Evolutionary conservation across 1,284 basidiomycete species (phyloP).

Genomic region (Xanthoconium separans): DNA sequence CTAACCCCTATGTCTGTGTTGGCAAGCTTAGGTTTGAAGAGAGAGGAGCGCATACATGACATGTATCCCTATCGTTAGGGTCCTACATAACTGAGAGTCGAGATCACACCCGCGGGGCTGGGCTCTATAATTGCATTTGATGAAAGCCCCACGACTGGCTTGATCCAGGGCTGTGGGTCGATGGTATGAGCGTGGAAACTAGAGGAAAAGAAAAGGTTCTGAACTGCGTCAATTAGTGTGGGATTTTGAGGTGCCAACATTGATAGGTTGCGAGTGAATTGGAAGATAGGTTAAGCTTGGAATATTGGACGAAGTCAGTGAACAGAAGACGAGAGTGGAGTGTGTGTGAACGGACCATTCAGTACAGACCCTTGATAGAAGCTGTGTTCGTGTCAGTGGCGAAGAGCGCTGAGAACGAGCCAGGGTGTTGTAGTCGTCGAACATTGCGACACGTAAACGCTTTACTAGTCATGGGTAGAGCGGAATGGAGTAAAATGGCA

Average conservation of each 20-base stretch:
- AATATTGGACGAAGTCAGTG: background rate
- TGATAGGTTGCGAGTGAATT: background rate
- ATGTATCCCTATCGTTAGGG: background rate
- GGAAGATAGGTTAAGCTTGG: background rate
- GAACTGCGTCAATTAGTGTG: background rate
- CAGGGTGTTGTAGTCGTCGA: background rate
- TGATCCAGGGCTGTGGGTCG: conserved; percentile 15
- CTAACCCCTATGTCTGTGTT: background rate
- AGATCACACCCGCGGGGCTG: background rate
- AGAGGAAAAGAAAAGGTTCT: background rate
- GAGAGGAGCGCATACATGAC: background rate
- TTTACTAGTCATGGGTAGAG: background rate
- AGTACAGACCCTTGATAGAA: background rate
- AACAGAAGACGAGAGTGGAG: background rate
- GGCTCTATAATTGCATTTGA: conserved; percentile 10
- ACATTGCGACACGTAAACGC: background rate
- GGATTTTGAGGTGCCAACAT: background rate
- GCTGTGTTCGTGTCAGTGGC: background rate
- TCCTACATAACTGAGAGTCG: background rate
- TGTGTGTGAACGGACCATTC: background rate
- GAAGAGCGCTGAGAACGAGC: background rate
- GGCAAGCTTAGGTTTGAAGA: conserved; percentile 6
- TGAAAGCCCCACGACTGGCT: conserved; percentile 4
- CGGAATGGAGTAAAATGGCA: background rate
- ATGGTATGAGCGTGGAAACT: conserved; percentile 7